Percentiles rank a stretch among this genome's conserved stretches.
These are phyloP conservation scores for Paramecium tetraurelia DNA, from an alignment of 73 alveolate species.

Conservation along the genomic window DNA sequence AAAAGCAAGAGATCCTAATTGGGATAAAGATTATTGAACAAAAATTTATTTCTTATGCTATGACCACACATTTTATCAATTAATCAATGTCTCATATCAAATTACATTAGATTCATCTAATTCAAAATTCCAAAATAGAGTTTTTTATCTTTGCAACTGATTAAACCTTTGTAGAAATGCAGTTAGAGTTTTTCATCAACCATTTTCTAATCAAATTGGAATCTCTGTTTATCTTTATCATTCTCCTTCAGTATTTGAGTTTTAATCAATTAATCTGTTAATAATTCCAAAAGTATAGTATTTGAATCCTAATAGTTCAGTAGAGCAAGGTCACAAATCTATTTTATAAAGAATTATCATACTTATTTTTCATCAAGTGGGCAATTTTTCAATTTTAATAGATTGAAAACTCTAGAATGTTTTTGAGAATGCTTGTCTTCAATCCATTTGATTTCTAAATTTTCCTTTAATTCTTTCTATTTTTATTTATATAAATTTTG, in stretches of 20 bases:
- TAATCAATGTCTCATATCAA: neutral
- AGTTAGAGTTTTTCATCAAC: neutral
- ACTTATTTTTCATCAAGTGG: neutral
- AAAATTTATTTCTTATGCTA: constrained; percentile 13
- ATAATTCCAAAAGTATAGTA: neutral
- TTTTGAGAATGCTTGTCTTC: neutral
- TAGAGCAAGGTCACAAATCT: neutral
- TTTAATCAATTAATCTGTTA: neutral
- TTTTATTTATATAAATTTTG: neutral
- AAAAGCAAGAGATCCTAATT: constrained; percentile 47
- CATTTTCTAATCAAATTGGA: neutral
- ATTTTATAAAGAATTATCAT: too few relatives aligned
- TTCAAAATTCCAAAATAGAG: neutral
- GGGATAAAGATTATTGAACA: constrained; percentile 57
- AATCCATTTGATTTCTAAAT: neutral
- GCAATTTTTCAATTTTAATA: neutral
- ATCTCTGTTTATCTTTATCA: neutral
- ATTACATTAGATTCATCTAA: neutral
- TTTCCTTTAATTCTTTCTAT: neutral
- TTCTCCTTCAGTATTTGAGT: neutral
- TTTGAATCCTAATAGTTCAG: neutral
- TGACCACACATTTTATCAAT: neutral
- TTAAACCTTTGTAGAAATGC: neutral
- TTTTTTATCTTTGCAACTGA: neutral
- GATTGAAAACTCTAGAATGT: neutral